These are phyloP conservation scores for Suhomyces maxii DNA, from an alignment of 1,139 yeast species.

Conservation along the genomic window DNA sequence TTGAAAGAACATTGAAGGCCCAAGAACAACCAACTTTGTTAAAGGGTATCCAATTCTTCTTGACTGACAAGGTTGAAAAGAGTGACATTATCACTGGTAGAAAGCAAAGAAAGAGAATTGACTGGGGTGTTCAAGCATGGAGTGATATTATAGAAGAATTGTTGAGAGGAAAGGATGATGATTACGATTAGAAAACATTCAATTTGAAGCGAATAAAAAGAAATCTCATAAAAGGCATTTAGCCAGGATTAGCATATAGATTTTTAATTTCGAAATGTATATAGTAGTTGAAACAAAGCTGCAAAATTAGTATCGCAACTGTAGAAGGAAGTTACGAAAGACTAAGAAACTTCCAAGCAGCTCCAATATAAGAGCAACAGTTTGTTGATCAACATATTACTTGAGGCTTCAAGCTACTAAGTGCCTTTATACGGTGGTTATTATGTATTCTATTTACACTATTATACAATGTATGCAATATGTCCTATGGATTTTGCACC, in stretches of 20 bases:
- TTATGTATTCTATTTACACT: conserved; percentile 1
- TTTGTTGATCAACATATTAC: too few relatives aligned
- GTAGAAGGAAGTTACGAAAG: too few relatives aligned
- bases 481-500: too few relatives aligned
- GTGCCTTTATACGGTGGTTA: too few relatives aligned
- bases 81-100: conserved; percentile 57
- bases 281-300: background rate
- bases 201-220: background rate
- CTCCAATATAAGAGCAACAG: too few relatives aligned
- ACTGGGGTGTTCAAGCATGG: conserved; percentile 67
- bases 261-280: background rate
- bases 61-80: conserved; percentile 51
- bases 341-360: too few relatives aligned
- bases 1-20: conserved; percentile 58
- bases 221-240: too few relatives aligned
- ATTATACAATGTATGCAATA: background rate
- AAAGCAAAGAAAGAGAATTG: conserved; percentile 61
- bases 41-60: conserved; percentile 73
- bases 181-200: background rate
- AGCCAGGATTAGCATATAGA: background rate
- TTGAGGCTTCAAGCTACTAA: too few relatives aligned
- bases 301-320: background rate
- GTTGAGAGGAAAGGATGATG: conserved; percentile 19
- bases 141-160: conserved; percentile 56
- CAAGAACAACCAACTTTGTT: conserved; percentile 62